Conservation (phyloP, 139 green algal species). For the Pseudopediastrum boryanum region DNA sequence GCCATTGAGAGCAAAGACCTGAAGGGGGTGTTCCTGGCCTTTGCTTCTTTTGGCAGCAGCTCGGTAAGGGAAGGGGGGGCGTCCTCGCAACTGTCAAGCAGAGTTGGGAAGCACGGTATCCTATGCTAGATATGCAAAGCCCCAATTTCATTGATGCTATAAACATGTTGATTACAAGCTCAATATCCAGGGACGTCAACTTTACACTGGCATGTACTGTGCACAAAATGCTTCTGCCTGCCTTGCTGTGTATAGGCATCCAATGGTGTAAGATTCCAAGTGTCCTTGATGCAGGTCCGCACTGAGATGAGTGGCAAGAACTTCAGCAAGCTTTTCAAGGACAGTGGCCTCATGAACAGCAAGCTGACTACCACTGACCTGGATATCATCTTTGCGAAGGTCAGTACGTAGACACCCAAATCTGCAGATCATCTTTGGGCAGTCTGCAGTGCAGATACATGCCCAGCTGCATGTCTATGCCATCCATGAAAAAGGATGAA, state of each 20-base stretch:
- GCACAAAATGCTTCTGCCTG: not conserved
- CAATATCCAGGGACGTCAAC: not conserved
- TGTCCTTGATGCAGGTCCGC: not conserved
- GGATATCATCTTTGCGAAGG: conserved; percentile 73
- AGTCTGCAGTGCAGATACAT: too few species aligned
- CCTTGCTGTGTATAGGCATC: not conserved
- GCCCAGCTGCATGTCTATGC: too few species aligned
- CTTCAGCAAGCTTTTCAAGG: conserved; percentile 65
- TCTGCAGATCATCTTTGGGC: too few species aligned
- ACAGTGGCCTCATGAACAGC: conserved; percentile 29
- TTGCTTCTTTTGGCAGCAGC: conserved; percentile 52
- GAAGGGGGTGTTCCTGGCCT: conserved; percentile 50
- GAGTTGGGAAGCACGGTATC: too few species aligned
- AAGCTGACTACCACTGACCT: conserved; percentile 57
- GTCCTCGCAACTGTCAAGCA: not conserved
- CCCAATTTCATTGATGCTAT: not conserved
- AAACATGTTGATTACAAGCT: not conserved
- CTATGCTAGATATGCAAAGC: not conserved
- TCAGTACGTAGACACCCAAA: too few species aligned
- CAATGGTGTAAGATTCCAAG: not conserved
- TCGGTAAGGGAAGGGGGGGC: not conserved
- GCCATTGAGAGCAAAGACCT: too few species aligned
- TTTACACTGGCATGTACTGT: not conserved
- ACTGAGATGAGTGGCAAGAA: conserved; percentile 45
- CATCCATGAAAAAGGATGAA: too few species aligned